Percentiles rank a stretch among this genome's conserved stretches.
phyloP scores from a whole-genome alignment of 2,329 filamentous ascomycete species.

The Graphilbum fragrans region DNA sequence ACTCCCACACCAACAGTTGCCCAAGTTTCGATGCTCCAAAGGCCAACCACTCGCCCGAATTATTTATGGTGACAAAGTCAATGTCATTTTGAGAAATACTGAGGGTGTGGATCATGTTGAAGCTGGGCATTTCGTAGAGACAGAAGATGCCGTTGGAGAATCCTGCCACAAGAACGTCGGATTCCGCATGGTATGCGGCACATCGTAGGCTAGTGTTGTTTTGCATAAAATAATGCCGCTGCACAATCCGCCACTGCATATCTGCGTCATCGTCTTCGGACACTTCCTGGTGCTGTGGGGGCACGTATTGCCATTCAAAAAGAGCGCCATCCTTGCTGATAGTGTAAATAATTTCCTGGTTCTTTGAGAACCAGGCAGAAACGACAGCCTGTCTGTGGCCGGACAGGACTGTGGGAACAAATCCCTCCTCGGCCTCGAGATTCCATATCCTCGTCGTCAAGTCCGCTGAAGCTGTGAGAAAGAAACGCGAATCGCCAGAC shows the following conservation, averaged over 20 bases:
- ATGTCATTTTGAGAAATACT: slow-evolving; percentile 97
- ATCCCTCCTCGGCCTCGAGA: slow-evolving; percentile 72
- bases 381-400: slow-evolving; percentile 85
- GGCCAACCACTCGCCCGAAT: slow-evolving; percentile 89
- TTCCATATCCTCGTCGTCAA: slow-evolving; percentile 94
- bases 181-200: slow-evolving; percentile 75
- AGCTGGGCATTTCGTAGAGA: slow-evolving; percentile 90
- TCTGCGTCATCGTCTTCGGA: slow-evolving; percentile 44
- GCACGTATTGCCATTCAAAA: slow-evolving; percentile 82
- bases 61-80: slow-evolving; percentile 88
- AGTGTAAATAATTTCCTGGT: slow-evolving; percentile 93
- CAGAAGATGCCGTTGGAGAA: slow-evolving; percentile 93
- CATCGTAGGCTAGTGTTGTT: slow-evolving; percentile 77
- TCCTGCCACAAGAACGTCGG: slow-evolving; percentile 88
- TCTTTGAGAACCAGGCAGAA: slow-evolving; percentile 91
- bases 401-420: slow-evolving; percentile 77
- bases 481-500: slow-evolving; percentile 93
- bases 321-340: slow-evolving; percentile 95
- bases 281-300: slow-evolving; percentile 24
- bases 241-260: slow-evolving; percentile 81
- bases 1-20: slow-evolving; percentile 97
- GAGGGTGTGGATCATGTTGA: slow-evolving; percentile 83
- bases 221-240: slow-evolving; percentile 90
- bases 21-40: slow-evolving; percentile 93
- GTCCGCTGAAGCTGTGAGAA: slow-evolving; percentile 84